Base-by-base conservation (phyloP, 441 rosid species). In the Kokia cookei region DNA sequence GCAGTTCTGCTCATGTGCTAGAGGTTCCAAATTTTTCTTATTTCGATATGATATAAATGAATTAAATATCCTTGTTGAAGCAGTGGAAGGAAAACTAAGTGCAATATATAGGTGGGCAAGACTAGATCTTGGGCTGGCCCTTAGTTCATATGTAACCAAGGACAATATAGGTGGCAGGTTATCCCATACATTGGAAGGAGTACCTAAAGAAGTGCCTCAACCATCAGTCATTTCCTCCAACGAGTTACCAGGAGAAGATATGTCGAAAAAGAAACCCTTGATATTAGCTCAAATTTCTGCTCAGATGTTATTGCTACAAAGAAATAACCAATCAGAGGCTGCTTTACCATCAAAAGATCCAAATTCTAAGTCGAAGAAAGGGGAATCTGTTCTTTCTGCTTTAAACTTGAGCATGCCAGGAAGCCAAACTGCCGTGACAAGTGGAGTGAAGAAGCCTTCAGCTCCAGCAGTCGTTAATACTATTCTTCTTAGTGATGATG, bases 71-170 rank as follows among this genome's bases (percentile, higher is more conserved):
- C 98, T 96, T 68, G 89, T 89, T 47, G 98, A 94, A 85, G 99
- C 99, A 64, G 80, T 96, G 86, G 98, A 93, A 87, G 99, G 99
- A 71, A 96, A 93, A 84, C 74, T 96, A 74, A 90, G 97, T 80
- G 91, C 99, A 69, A 88, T 96, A 40, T 96, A 94, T 83, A 86
- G 97, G 86, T 96, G 99, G 99, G 98, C 98, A 32, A 90, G 85
- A 82, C 90, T 86, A 51, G 98, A 94, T 87, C 95, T 96, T 80
- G 99, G 98, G 69, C 84, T 96, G 70, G 94, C 97, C 75, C 84
- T 94, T 80, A 84, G 90, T 78, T 88, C 94, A 66, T 77, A 73
- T 15, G 42, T 83, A 73, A 76, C 91, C 32, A 86, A 75, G 73
- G 88, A 78, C 76, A 90, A 79, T 59, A 58, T 64, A 73, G 79